Percentiles rank a stretch among this genome's conserved stretches.
These are phyloP conservation scores for Claviceps africana DNA, from an alignment of 2,329 filamentous ascomycete species.

Conservation along the genomic window DNA sequence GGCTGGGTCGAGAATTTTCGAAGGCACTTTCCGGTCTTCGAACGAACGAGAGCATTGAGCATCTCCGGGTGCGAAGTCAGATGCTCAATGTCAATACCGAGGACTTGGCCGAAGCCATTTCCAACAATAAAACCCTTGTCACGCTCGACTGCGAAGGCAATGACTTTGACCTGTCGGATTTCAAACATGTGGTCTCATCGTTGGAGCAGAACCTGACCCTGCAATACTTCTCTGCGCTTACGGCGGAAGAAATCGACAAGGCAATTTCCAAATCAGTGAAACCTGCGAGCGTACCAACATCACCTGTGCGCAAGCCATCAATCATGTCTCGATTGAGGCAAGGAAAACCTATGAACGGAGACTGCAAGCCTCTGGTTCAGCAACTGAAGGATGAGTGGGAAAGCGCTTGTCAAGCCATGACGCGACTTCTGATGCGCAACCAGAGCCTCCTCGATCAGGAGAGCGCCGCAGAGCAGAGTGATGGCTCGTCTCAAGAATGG, in stretches of 20 bases:
- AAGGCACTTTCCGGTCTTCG: conserved; percentile 33
- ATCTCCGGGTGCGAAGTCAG: conserved; percentile 42
- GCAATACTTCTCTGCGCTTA: conserved; percentile 30
- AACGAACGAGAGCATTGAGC: conserved; percentile 29
- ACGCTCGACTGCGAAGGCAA: conserved; percentile 43
- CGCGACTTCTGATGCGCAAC: conserved; percentile 23
- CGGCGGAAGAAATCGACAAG: conserved; percentile 20
- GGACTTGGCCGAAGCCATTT: conserved; percentile 35
- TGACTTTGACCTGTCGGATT: conserved; percentile 37
- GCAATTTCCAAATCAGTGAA: conserved; percentile 22
- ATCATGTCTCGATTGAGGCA: conserved; percentile 21
- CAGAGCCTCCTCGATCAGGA: conserved; percentile 14
- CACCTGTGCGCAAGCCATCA: conserved; percentile 19
- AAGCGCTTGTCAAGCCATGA: conserved; percentile 18
- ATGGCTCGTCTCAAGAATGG: conserved; percentile 11
- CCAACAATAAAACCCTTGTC: conserved; percentile 32
- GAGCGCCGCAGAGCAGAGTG: conserved; percentile 9
- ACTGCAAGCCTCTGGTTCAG: conserved; percentile 21
- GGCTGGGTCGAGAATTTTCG: conserved; percentile 39
- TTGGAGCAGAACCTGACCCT: conserved; percentile 29
- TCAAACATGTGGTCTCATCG: conserved; percentile 31
- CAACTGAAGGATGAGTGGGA: conserved; percentile 27
- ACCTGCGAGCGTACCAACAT: conserved; percentile 14
- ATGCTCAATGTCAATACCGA: conserved; percentile 40
- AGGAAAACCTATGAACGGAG: conserved; percentile 16